Percentiles rank a stretch among this genome's conserved stretches.
phyloP scores from a whole-genome alignment of 2,329 filamentous ascomycete genomes.

The Sporothrix pallida region DNA sequence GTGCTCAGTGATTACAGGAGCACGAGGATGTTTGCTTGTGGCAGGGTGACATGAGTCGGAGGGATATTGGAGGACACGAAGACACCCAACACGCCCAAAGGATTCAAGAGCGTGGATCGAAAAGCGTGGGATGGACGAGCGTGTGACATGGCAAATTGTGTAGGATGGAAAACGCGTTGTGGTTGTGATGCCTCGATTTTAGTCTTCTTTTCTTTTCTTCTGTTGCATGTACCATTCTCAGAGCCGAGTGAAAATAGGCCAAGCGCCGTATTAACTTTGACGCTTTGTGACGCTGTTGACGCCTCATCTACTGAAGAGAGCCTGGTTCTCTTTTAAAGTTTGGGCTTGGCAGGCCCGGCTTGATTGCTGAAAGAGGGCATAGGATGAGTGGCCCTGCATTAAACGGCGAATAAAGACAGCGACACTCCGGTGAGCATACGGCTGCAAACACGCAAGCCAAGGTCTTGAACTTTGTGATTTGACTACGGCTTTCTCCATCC shows the following conservation, averaged over 20 bases:
- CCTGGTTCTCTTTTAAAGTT: neutral
- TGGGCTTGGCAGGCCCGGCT: neutral
- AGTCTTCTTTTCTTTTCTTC: neutral
- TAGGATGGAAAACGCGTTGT: neutral
- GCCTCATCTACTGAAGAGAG: neutral
- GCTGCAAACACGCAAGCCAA: neutral
- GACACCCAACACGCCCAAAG: neutral
- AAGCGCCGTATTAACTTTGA: neutral
- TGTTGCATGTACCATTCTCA: neutral
- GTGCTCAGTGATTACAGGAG: neutral
- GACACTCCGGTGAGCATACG: neutral
- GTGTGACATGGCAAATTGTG: neutral
- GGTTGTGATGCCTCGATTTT: neutral
- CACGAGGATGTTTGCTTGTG: neutral
- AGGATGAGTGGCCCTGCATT: neutral
- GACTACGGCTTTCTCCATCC: neutral
- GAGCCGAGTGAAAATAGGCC: neutral
- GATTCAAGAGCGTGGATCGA: neutral
- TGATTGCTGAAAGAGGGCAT: neutral
- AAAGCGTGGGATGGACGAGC: constrained; percentile 1
- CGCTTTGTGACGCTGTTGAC: too few species aligned
- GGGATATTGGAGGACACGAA: neutral
- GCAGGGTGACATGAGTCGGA: neutral
- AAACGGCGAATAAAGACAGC: neutral
- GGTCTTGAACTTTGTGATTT: neutral